Conservation (phyloP, 1,139 yeast genomes). For the Nematodospora anomalae region DNA sequence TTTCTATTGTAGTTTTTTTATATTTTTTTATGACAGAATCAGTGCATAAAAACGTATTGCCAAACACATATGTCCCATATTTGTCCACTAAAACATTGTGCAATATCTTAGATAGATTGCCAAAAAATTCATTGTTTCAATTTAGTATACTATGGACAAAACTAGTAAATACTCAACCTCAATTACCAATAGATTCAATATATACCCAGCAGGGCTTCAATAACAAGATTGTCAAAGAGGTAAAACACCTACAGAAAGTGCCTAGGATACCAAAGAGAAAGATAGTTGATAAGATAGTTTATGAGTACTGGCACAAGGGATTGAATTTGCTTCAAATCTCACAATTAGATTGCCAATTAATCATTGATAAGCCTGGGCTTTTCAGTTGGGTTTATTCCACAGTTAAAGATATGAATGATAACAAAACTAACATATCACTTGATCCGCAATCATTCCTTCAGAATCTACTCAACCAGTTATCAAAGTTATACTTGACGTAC, state of each 20-base stretch:
- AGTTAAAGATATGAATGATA: conserved; percentile 40
- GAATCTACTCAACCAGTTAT: conserved; percentile 47
- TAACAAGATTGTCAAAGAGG: conserved; percentile 22
- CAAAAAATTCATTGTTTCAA: conserved; percentile 36
- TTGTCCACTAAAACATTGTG: conserved; percentile 24
- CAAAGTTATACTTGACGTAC: conserved; percentile 54
- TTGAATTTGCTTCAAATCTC: conserved; percentile 68
- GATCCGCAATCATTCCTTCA: conserved; percentile 49
- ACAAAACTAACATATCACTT: conserved; percentile 36
- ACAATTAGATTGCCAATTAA: conserved; percentile 65
- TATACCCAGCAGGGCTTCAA: conserved; percentile 29
- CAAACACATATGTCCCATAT: conserved; percentile 43
- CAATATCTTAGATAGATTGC: conserved; percentile 29
- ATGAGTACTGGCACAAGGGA: conserved; percentile 63
- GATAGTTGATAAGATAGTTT: conserved; percentile 50
- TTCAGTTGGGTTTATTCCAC: conserved; percentile 62
- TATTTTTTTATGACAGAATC: background rate
- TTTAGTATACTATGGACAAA: conserved; percentile 38
- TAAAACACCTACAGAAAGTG: conserved; percentile 17
- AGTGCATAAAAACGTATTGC: conserved; percentile 22
- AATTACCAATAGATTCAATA: conserved; percentile 11
- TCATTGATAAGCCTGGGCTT: conserved; percentile 55
- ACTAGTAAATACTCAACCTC: conserved; percentile 40
- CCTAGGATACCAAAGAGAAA: conserved; percentile 36
- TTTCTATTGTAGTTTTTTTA: no score